Evolutionary conservation across 2,329 filamentous ascomycete genomes (phyloP).

Genomic region (Aspergillus fumigatiaffinis): DNA sequence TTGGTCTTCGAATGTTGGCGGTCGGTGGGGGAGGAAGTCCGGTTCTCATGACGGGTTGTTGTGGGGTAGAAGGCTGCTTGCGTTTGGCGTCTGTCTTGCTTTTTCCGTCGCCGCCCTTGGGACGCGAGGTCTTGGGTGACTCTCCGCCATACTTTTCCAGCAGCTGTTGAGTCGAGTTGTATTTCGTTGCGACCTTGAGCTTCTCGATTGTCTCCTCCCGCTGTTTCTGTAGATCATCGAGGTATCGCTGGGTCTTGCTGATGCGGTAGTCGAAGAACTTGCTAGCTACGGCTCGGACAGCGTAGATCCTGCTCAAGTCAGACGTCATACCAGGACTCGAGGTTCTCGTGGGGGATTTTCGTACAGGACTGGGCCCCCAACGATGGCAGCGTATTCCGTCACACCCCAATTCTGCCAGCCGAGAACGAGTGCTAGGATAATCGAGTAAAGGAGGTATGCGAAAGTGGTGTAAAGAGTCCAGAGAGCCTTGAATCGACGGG

Average conservation of each 20-base stretch:
- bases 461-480: conserved; percentile 89
- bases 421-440: conserved; percentile 78
- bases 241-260: conserved; percentile 60
- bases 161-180: conserved; percentile 88
- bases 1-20: conserved; percentile 54
- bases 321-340: background rate
- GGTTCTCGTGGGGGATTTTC: conserved; percentile 21
- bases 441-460: conserved; percentile 79
- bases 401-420: conserved; percentile 75
- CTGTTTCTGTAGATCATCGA: conserved; percentile 74
- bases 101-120: conserved; percentile 22
- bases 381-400: conserved; percentile 72
- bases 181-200: conserved; percentile 91
- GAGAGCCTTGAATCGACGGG: conserved; percentile 75
- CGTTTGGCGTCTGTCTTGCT: conserved; percentile 19
- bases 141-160: conserved; percentile 87
- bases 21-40: conserved; percentile 59
- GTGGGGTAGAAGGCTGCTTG: conserved; percentile 14
- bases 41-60: conserved; percentile 43
- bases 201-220: conserved; percentile 85
- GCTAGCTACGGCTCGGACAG: conserved; percentile 62
- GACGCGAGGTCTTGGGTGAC: conserved; percentile 42
- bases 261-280: conserved; percentile 79
- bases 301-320: conserved; percentile 65
- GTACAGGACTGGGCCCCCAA: conserved; percentile 74